These are phyloP conservation scores for Carallia pectinifolia DNA, from an alignment of 345 rosid genomes.

Conservation along the genomic window DNA sequence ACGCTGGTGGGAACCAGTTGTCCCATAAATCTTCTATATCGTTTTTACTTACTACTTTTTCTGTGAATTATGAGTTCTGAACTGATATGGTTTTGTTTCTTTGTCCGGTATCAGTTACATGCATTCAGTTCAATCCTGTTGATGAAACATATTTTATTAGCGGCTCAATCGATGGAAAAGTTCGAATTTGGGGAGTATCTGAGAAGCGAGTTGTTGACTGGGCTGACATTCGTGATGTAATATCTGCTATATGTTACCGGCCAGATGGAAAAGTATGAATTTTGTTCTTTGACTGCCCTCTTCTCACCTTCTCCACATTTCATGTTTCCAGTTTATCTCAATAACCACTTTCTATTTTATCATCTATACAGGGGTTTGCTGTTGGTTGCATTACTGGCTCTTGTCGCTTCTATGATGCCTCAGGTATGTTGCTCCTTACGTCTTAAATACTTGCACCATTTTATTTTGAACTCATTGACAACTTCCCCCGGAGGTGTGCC, in stretches of 20 bases:
- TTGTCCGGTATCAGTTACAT: slow-evolving; percentile 64
- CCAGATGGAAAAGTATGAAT: slow-evolving; percentile 68
- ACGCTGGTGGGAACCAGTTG: background rate
- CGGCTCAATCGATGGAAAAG: slow-evolving; percentile 94
- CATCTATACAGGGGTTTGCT: slow-evolving; percentile 55
- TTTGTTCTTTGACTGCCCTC: background rate
- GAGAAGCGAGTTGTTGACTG: slow-evolving; percentile 75
- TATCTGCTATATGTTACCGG: slow-evolving; percentile 72
- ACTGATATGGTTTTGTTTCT: slow-evolving; percentile 12
- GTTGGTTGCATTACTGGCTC: slow-evolving; percentile 69
- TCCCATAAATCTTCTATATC: background rate
- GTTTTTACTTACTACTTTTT: background rate
- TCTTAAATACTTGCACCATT: background rate
- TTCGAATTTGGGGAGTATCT: slow-evolving; percentile 76
- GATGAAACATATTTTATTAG: slow-evolving; percentile 70
- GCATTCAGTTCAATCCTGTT: slow-evolving; percentile 76
- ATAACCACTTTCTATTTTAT: slow-evolving; percentile 16
- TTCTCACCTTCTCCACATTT: background rate
- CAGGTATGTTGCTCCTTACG: slow-evolving; percentile 34
- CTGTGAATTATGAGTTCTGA: background rate
- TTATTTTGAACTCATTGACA: background rate
- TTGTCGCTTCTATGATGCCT: slow-evolving; percentile 64
- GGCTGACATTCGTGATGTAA: slow-evolving; percentile 62
- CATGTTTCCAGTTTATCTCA: background rate
- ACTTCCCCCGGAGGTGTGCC: background rate